Evolutionary conservation across 495 filamentous ascomycete species (phyloP).

Genomic region (Aspergillus sclerotioniger): DNA sequence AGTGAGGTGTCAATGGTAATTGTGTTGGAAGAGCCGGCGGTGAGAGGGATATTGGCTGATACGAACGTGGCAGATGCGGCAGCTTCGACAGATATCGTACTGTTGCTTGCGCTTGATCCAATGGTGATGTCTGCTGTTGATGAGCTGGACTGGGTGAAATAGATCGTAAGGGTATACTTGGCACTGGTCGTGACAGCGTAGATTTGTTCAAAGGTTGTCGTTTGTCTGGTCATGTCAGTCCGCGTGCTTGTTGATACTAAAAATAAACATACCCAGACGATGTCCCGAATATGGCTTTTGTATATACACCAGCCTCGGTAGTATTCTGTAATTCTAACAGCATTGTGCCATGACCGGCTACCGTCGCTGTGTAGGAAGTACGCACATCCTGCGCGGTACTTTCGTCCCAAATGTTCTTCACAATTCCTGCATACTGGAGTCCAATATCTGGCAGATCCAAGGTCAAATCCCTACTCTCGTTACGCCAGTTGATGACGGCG

Average conservation of each 20-base stretch:
- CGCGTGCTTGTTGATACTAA: neutral
- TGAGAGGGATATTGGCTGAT: slow-evolving; percentile 21
- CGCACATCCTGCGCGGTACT: slow-evolving; percentile 28
- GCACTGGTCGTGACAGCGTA: slow-evolving; percentile 39
- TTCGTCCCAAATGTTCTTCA: slow-evolving; percentile 45
- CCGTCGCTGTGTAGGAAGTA: slow-evolving; percentile 34
- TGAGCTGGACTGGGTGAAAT: slow-evolving; percentile 17
- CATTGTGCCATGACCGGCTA: slow-evolving; percentile 44
- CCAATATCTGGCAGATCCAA: slow-evolving; percentile 41
- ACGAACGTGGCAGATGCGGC: slow-evolving; percentile 15
- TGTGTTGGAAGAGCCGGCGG: slow-evolving; percentile 32
- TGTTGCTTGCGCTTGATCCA: slow-evolving; percentile 5
- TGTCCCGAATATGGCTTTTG: slow-evolving; percentile 18
- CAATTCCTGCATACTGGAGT: slow-evolving; percentile 33
- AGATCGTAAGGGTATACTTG: slow-evolving; percentile 28
- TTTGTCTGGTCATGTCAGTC: neutral
- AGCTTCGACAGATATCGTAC: slow-evolving; percentile 9
- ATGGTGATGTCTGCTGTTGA: slow-evolving; percentile 11
- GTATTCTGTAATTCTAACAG: slow-evolving; percentile 42
- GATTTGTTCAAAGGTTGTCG: slow-evolving; percentile 30
- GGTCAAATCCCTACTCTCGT: slow-evolving; percentile 35
- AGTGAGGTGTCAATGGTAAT: slow-evolving; percentile 25
- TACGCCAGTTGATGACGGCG: slow-evolving; percentile 46
- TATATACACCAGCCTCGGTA: slow-evolving; percentile 25
- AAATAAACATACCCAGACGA: slow-evolving; percentile 22